Evolutionary conservation across 1,139 yeast species (phyloP).

Genomic region (Kurtzmaniella quercitrusa): DNA sequence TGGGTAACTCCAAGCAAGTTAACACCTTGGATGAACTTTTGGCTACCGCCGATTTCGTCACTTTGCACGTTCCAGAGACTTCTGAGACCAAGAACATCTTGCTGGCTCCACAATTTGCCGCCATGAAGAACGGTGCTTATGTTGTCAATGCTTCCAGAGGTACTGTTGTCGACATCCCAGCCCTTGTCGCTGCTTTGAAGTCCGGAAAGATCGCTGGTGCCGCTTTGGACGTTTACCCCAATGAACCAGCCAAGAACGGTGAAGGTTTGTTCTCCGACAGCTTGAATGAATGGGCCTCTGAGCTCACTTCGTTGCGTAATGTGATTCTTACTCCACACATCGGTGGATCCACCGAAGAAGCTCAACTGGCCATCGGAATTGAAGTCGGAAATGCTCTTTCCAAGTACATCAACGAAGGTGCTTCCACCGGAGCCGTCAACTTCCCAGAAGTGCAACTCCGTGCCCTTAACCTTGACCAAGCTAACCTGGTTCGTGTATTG

Average conservation of each 20-base stretch:
- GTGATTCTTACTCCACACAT: slow-evolving; percentile 94
- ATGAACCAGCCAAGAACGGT: slow-evolving; percentile 98
- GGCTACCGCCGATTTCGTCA: slow-evolving; percentile 77
- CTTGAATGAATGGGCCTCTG: slow-evolving; percentile 81
- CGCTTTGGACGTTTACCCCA: slow-evolving; percentile 93
- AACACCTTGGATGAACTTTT: slow-evolving; percentile 78
- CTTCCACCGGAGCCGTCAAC: slow-evolving; percentile 93
- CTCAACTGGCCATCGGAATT: slow-evolving; percentile 95
- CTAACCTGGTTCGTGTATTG: slow-evolving; percentile 84
- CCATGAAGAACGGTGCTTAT: slow-evolving; percentile 95
- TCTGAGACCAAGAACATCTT: slow-evolving; percentile 88
- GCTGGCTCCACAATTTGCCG: slow-evolving; percentile 86
- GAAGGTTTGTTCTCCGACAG: slow-evolving; percentile 67
- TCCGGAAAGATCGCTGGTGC: slow-evolving; percentile 96
- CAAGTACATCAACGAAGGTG: slow-evolving; percentile 94
- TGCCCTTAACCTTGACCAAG: slow-evolving; percentile 84
- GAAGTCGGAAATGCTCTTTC: slow-evolving; percentile 87
- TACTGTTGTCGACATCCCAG: slow-evolving; percentile 94
- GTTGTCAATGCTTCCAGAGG: slow-evolving; percentile 97
- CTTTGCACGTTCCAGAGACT: slow-evolving; percentile 93
- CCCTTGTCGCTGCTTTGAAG: slow-evolving; percentile 86
- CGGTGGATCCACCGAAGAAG: slow-evolving; percentile 99
- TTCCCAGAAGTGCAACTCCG: slow-evolving; percentile 98
- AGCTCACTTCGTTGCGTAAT: slow-evolving; percentile 77
- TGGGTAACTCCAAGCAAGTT: slow-evolving; percentile 97